Evolutionary conservation across 306 rosid genomes (phyloP), one percentile per base, ranked within the genome.

Genomic region (Cucurbita moschata): DNA sequence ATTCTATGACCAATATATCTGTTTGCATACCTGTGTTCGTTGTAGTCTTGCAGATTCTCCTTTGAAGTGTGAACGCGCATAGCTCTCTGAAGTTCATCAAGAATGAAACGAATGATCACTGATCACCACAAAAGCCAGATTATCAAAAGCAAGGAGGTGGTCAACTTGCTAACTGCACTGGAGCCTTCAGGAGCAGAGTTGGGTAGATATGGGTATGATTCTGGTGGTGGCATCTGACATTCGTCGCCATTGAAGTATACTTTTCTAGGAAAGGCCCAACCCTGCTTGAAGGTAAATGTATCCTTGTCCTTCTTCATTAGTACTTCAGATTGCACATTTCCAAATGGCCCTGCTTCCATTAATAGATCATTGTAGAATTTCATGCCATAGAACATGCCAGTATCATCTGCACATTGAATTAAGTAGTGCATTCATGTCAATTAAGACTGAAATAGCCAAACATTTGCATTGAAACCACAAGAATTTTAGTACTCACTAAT

Each of bases 221-320:
- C 96, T 7, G 96, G 98, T 50, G 91, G 96, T 35, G 96, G 98
- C 23, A 90, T 73, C 96, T 85, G 87, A 16, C 98, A 92, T 79
- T 92, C 98, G 37, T 92, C 93, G 16, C 98, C 98, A 55, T 92
- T 88, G 82, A 92, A 92, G 86, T 90, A 92, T 47, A 92, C 87
- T 64, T 82, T 88, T 77, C 98, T 86, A n/a, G 96, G 98, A 81
- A 92, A 92, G 19, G 91, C 98, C 98, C 98, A 92, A 23, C 98
- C 96, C 30, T 88, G 92, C 80, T 86, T 88, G 68, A 92, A 85
- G 1, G 96, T 86, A 78, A 92, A 90, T 47, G 90, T 88, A 68
- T 85, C 81, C 80, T 79, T 78, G 79, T 88, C 91, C 77, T 92
- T 92, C 82, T 80, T 85, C 85, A 92, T 65, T 43, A 90, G 96